phyloP scores from a whole-genome alignment of 805 yeast species.

The Starmerella stellata region DNA sequence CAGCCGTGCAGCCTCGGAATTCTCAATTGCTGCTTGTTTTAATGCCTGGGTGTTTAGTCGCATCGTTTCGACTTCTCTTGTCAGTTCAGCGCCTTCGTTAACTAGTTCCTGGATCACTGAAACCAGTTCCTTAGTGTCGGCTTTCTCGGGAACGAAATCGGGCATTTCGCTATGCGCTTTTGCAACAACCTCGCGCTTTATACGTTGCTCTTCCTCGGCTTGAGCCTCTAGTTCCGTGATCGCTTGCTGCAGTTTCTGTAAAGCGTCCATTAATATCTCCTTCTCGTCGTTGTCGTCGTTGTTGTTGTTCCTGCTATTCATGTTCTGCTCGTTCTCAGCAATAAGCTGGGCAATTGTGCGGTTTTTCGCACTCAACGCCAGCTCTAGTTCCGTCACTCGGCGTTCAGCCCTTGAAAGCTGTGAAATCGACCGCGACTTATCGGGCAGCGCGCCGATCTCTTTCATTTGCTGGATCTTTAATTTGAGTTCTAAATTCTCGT shows the following conservation, averaged over 20 bases:
- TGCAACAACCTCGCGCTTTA: neutral
- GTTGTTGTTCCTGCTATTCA: neutral
- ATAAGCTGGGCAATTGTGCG: conserved; percentile 4
- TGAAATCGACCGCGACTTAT: conserved; percentile 1
- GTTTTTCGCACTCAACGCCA: conserved; percentile 9
- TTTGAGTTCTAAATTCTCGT: conserved; percentile 15
- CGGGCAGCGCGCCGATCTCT: conserved; percentile 6
- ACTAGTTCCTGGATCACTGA: neutral
- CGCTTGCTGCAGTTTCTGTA: conserved; percentile 5
- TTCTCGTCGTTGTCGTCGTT: neutral
- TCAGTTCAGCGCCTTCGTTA: neutral
- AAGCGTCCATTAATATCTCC: conserved; percentile 1
- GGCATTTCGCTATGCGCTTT: conserved; percentile 6
- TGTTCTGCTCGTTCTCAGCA: conserved; percentile 5
- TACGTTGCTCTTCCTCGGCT: neutral
- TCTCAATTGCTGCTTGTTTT: neutral
- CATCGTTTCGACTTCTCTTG: neutral
- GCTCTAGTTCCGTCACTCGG: conserved; percentile 10
- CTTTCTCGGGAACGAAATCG: conserved; percentile 1
- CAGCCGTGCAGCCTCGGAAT: neutral
- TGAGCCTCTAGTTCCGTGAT: conserved; percentile 6
- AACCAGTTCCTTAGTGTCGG: conserved; percentile 2
- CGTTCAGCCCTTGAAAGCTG: conserved; percentile 7
- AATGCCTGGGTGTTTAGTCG: neutral
- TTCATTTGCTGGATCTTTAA: conserved; percentile 12